Base-by-base conservation (phyloP, 2,329 filamentous ascomycete genomes). In the Thielaviopsis populi region DNA sequence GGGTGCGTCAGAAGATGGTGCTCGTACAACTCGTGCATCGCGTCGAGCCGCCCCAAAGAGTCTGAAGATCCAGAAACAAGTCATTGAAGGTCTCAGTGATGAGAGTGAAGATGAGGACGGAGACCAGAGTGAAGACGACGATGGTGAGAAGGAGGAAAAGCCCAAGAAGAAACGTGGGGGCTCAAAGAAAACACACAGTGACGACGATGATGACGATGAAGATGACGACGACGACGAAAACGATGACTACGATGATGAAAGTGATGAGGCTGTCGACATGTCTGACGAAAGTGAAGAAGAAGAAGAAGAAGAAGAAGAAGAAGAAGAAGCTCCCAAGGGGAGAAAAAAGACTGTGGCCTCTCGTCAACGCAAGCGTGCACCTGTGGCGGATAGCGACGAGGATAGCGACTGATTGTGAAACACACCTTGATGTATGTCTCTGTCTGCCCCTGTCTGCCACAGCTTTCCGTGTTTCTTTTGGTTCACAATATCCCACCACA, bases 151-250 rank as follows among this genome's bases (percentile, higher is more conserved):
- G 2, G 24, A 60, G 22, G 30, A 46, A 40, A 46, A 46, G 40
- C 22, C 40, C 4, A 59, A 76, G 64, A 74, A 77, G n/a, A 75
- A 30, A 19, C 58, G 41, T 7, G 50, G 13, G 11, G 11, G 7
- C 27, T 13, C 50, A 6, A 60, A 60, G 58, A 30, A 60, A 10
- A 19, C 22, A 30, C 4, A 46, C 22, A 60, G 37, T n/a, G 58
- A 41, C 10, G 54, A 37, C n/a, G 81, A 83, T 67, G 86, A 89
- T 50, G 85, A 83, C 66, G 86, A 89, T 67, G 83, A 79, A 1
- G 85, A 87, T 30, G 79, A 68, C 66, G 56, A 66, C 17, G 62
- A 67, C 68, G 30, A 41, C 13, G 62, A 66, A 5, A 27, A 56
- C 4, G 37, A 56, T 40, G 54, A 40, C 10, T 59, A 62, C 11